Base-by-base conservation (phyloP, 2,329 filamentous ascomycete species). In the Alternaria panax region DNA sequence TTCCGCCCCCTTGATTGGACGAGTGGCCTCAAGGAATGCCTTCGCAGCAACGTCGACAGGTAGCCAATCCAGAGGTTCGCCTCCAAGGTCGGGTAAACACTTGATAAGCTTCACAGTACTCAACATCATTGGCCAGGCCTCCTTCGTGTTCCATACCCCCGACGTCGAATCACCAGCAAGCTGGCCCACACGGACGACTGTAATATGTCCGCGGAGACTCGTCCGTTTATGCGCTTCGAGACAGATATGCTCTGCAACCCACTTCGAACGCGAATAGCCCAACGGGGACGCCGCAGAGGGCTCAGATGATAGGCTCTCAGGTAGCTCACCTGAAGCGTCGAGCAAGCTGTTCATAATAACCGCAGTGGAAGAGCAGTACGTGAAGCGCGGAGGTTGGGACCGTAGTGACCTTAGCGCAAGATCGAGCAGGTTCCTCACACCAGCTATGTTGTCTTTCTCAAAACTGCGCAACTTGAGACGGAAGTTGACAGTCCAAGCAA, bases 401-500 rank as follows among this genome's bases (percentile, higher is more conserved):
- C 70, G 70, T n/a, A 69, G 63, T 12, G 66, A 74, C 20, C 67
- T 72, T 2, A 81, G 68, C 0, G 81, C 78, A 7, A 87, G 74
- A 46, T 79, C 72, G 34, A 87, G 71, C 1, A 88, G 74, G 61
- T 87, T 81, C 9, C 74, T 75, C 11, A 86, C 74, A 2, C 82
- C 83, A 4, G 78, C 75, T 30, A 88, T 82, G 63, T 84, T 83
- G 61, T 85, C 82, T 38, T 80, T 79, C 47, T 81, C 81, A 65
- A 89, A 90, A 59, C 82, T 85, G 38, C 75, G 75, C 1, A 90
- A 78, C 4, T 82, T 81, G 53, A 87, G 78, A 25, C 82, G 84
- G 77, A 90, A 90, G 73, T 90, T 89, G 18, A 90, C 88, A 2
- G 84, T 81, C 88, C 88, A 90, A 20, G 87, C 87, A 7, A 87